Conservation (phyloP, 108 stramenopile genomes). For the Nitzschia sp. region DNA sequence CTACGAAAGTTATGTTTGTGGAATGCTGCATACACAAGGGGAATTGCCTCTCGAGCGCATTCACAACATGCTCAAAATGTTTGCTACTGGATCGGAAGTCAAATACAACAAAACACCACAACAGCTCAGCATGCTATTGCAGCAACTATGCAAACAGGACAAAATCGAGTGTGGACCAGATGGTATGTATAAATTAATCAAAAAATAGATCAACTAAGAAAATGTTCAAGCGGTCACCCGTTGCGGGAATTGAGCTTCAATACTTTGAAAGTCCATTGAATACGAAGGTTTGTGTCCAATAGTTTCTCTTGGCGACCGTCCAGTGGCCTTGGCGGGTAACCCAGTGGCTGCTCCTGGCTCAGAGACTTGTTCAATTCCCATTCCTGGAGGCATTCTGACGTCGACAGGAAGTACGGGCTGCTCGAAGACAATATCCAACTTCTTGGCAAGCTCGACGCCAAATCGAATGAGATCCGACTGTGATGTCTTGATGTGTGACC, state of each 20-base stretch:
- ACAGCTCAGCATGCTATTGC: constrained; percentile 72
- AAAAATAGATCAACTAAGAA: constrained; percentile 28
- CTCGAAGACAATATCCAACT: constrained; percentile 61
- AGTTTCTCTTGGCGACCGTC: too few relatives aligned
- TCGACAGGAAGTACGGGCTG: constrained; percentile 3
- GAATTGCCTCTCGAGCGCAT: constrained; percentile 79
- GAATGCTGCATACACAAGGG: constrained; percentile 86
- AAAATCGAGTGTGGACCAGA: constrained; percentile 83
- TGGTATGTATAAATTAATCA: constrained; percentile 82
- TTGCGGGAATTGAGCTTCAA: not conserved
- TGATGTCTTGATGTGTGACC: constrained; percentile 50
- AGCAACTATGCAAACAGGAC: constrained; percentile 76
- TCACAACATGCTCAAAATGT: constrained; percentile 87
- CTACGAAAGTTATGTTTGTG: constrained; percentile 79
- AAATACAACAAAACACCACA: constrained; percentile 82
- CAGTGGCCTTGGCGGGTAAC: too few relatives aligned
- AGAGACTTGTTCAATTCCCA: too few relatives aligned
- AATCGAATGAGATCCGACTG: constrained; percentile 57
- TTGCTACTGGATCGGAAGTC: constrained; percentile 83
- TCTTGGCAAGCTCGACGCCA: constrained; percentile 60
- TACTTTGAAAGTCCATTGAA: not conserved
- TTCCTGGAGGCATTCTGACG: not conserved
- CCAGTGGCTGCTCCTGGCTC: too few relatives aligned
- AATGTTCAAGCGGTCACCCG: not conserved
- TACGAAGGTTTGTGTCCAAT: not conserved